Evolutionary conservation across 2,329 filamentous ascomycete genomes (phyloP), one percentile per base, ranked within the genome.

Genomic region (Harringtonia aguacate): DNA sequence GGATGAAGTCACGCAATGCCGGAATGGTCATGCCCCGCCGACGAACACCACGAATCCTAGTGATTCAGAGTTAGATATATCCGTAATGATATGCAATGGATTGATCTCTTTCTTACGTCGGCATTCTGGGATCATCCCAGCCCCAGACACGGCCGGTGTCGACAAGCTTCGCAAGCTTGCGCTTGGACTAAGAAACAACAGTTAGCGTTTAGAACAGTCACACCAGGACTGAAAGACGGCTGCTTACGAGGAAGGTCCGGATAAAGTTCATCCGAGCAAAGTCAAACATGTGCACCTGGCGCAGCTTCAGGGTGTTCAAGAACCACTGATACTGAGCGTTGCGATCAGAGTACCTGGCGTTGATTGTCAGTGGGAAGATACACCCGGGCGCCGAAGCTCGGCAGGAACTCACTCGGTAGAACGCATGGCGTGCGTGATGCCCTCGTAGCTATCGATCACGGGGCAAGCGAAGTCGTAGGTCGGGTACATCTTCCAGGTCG

Each of bases 301-400:
- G 82, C 29, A 90, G 72, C 54, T 79, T 75, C 38, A 90, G 70
- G 6, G 79, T 80, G 52, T 85, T 76, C 47, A 86, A 65, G 69
- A 92, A 86, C 86, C 86, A 92, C 61, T 86, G 80, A 65, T 90
- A 92, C 62, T 89, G 85, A 9, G 82, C 79, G 62, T 92, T 88
- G 51, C 86, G 81, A 63, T 92, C 86, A 44, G 86, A 86, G 66
- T 90, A 92, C 20, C 44, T 46, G 12, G 7, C 6, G 2, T 4
- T 8, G 8, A 15, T 17, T 8, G 9, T 30, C 21, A 39, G 27
- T 31, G 4, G 14, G 4, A 36, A 17, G n/a, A n/a, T n/a, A n/a
- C n/a, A n/a, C n/a, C 20, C 44, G 43, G 12, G 7, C 6, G 2
- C 3, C 8, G 8, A 15, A 17, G 10, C 5, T 30, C 21, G 35